A percentile compares a stretch with the other conserved stretches of the same genome.
Evolutionary conservation across 208 protist species (phyloP).

Genomic region (Trypanosoma platydactyli): DNA sequence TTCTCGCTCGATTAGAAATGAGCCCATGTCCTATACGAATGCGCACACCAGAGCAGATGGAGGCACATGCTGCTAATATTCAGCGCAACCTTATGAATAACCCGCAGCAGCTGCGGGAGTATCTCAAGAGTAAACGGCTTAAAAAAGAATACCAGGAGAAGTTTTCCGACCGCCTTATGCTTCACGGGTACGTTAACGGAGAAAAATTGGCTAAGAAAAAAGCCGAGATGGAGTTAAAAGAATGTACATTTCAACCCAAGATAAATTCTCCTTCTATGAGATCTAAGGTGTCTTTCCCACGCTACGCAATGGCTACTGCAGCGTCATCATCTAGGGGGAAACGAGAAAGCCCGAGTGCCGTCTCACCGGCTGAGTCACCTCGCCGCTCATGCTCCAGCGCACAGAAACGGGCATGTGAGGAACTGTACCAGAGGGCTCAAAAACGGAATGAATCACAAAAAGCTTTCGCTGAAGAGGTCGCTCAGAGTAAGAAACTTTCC

Average conservation of each 20-base stretch:
- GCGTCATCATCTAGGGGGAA: neutral
- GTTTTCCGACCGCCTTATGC: constrained; percentile 39
- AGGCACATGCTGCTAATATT: constrained; percentile 38
- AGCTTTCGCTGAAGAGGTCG: constrained; percentile 35
- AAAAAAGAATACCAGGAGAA: constrained; percentile 36
- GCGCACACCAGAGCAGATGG: constrained; percentile 37
- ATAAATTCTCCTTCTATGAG: constrained; percentile 14
- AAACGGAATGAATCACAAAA: constrained; percentile 29
- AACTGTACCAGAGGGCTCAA: constrained; percentile 48
- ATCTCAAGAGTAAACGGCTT: constrained; percentile 35
- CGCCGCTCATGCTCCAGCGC: constrained; percentile 3
- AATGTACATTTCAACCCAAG: constrained; percentile 34
- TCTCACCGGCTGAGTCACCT: constrained; percentile 8
- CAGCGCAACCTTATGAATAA: constrained; percentile 10
- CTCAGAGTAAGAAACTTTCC: constrained; percentile 37
- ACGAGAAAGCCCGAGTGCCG: neutral
- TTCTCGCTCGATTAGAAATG: constrained; percentile 44
- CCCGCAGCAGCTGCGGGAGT: constrained; percentile 25
- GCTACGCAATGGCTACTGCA: constrained; percentile 7
- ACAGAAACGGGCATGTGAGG: constrained; percentile 37
- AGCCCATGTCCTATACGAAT: constrained; percentile 29
- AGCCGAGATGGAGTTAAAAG: constrained; percentile 17
- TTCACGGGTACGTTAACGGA: constrained; percentile 40
- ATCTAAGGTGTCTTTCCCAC: neutral
- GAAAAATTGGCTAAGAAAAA: constrained; percentile 38